Percentiles rank a stretch among this genome's conserved stretches.
These are phyloP conservation scores for Cutaneotrichosporon cavernicola DNA, from an alignment of 1,284 basidiomycete genomes.

Conservation along the genomic window DNA sequence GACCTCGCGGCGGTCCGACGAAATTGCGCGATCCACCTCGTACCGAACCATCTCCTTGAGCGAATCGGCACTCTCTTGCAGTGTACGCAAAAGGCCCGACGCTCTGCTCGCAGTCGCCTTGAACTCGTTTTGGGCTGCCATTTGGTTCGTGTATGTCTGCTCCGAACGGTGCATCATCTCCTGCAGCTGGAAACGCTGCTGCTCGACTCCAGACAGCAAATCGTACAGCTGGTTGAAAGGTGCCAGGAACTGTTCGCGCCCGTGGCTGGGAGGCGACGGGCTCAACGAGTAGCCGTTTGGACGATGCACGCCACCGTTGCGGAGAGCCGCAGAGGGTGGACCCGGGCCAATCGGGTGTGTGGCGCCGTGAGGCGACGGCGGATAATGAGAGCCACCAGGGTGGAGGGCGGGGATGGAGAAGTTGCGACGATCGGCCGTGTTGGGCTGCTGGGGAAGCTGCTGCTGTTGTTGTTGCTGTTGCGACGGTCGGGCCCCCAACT, in stretches of 20 bases:
- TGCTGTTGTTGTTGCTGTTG: constrained; percentile 9
- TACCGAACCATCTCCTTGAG: constrained; percentile 51
- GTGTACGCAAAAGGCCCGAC: constrained; percentile 32
- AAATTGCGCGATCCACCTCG: constrained; percentile 37
- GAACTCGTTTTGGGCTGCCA: constrained; percentile 40
- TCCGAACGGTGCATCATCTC: constrained; percentile 42
- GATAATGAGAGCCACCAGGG: constrained; percentile 14
- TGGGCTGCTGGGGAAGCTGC: constrained; percentile 15
- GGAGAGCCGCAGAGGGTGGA: constrained; percentile 1
- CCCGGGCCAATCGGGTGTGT: constrained; percentile 6
- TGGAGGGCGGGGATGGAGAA: constrained; percentile 30
- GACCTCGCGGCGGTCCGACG: constrained; percentile 25
- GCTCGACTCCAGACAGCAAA: constrained; percentile 35
- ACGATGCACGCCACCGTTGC: constrained; percentile 21
- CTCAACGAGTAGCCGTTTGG: constrained; percentile 27
- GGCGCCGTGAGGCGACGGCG: constrained; percentile 19
- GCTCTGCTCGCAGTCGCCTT: constrained; percentile 41
- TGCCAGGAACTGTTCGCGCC: constrained; percentile 34
- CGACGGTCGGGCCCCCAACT: constrained; percentile 11
- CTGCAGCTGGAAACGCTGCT: constrained; percentile 36
- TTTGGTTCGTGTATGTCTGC: constrained; percentile 31
- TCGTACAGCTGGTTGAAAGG: constrained; percentile 45
- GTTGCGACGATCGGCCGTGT: constrained; percentile 32
- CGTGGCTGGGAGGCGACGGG: constrained; percentile 25
- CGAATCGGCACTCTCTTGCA: constrained; percentile 46